A percentile compares a stretch with the other conserved stretches of the same genome.
These are phyloP conservation scores for Stemphylium lycopersici DNA, from an alignment of 2,329 filamentous ascomycete species.

Conservation along the genomic window DNA sequence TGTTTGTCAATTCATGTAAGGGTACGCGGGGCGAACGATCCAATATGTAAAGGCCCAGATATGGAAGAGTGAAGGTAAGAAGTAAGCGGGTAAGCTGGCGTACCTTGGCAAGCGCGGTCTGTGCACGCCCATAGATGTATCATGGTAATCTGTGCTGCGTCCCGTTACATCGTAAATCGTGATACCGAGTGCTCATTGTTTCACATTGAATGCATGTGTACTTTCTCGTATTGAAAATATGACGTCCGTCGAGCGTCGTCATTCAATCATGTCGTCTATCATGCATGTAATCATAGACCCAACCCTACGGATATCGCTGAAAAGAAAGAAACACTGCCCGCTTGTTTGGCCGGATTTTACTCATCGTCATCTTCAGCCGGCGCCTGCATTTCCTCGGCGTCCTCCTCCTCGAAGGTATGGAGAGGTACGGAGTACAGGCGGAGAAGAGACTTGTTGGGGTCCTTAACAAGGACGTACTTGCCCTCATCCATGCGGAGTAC, in stretches of 20 bases:
- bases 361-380: constrained; percentile 63
- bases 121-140: neutral
- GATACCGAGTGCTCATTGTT: neutral
- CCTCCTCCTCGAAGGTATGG: constrained; percentile 89
- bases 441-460: constrained; percentile 96
- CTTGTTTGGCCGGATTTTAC: constrained; percentile 37
- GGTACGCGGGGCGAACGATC: neutral
- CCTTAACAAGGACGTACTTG: constrained; percentile 81
- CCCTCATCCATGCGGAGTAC: constrained; percentile 77
- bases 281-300: constrained; percentile 23
- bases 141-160: neutral
- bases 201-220: neutral
- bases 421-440: constrained; percentile 89
- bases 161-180: neutral
- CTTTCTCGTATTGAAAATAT: neutral
- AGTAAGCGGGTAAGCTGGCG: neutral
- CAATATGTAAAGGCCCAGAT: neutral
- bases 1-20: neutral
- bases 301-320: constrained; percentile 32
- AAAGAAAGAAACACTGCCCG: constrained; percentile 12
- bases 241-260: constrained; percentile 7
- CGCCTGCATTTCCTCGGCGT: constrained; percentile 71
- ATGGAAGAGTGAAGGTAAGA: neutral
- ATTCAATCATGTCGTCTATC: constrained; percentile 27
- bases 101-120: constrained; percentile 3